Evolutionary conservation across 495 filamentous ascomycete genomes (phyloP).

Genomic region (Aspergillus avenaceus): DNA sequence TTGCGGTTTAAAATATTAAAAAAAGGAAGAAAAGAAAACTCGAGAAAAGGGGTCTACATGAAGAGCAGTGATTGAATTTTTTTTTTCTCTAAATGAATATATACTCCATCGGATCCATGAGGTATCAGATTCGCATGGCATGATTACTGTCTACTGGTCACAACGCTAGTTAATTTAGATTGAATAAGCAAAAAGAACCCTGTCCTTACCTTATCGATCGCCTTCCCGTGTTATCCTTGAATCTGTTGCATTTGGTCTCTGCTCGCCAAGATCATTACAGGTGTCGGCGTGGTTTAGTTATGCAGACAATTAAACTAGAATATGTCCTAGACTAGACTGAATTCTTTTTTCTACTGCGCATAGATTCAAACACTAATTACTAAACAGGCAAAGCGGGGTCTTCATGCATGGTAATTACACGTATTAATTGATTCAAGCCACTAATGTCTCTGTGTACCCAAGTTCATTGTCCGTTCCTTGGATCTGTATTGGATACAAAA

Average conservation of each 20-base stretch:
- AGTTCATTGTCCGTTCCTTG: too few species aligned
- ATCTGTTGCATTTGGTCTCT: too few species aligned
- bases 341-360: neutral
- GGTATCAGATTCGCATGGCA: conserved; percentile 7
- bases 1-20: too few species aligned
- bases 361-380: neutral
- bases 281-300: neutral
- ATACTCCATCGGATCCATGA: neutral
- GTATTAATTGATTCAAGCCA: too few species aligned
- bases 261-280: too few species aligned
- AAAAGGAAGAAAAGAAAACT: neutral
- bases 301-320: neutral
- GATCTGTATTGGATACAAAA: too few species aligned
- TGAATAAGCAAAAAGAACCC: neutral
- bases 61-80: neutral
- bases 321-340: neutral
- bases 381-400: neutral
- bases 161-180: neutral
- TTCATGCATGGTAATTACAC: neutral
- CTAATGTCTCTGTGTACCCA: too few species aligned
- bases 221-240: neutral
- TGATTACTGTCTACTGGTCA: conserved; percentile 9
- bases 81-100: neutral
- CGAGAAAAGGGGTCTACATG: neutral
- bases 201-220: neutral